phyloP scores from a whole-genome alignment of 352 stramenopile genomes.

The Albugo candida region DNA sequence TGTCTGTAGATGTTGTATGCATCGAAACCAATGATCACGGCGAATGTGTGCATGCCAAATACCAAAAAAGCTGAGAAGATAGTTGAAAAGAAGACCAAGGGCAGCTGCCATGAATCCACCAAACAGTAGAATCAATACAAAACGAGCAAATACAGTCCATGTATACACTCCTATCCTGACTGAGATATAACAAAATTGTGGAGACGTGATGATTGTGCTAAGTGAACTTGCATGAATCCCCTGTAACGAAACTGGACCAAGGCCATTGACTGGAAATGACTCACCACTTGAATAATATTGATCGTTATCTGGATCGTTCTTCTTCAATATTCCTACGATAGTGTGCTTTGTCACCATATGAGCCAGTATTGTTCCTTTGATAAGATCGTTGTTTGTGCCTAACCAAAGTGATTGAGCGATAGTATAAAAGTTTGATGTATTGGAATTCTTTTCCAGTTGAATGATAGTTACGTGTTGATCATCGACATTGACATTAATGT shows the following conservation, averaged over 20 bases:
- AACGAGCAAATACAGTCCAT: slow-evolving; percentile 36
- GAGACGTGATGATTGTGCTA: slow-evolving; percentile 3
- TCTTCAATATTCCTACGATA: slow-evolving; percentile 47
- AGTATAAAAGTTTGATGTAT: slow-evolving; percentile 16
- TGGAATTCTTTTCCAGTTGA: slow-evolving; percentile 23
- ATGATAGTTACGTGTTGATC: slow-evolving; percentile 13
- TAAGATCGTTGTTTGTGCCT: too few relatives aligned
- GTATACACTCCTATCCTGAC: slow-evolving; percentile 31
- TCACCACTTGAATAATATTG: slow-evolving; percentile 18
- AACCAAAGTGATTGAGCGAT: too few relatives aligned
- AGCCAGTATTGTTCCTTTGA: slow-evolving; percentile 25
- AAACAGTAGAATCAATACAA: slow-evolving; percentile 46
- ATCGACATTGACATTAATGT: slow-evolving; percentile 24
- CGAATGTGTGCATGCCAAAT: slow-evolving; percentile 71
- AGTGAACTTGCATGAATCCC: slow-evolving; percentile 21
- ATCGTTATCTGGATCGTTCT: slow-evolving; percentile 30
- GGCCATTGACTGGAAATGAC: too few relatives aligned
- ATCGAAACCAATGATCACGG: slow-evolving; percentile 67
- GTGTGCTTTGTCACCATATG: slow-evolving; percentile 8
- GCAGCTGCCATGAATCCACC: slow-evolving; percentile 49
- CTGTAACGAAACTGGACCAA: too few relatives aligned
- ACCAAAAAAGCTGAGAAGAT: slow-evolving; percentile 57
- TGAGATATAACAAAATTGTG: slow-evolving; percentile 36
- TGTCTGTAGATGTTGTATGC: slow-evolving; percentile 47
- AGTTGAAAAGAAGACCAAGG: slow-evolving; percentile 46